Conservation (phyloP, 1,139 yeast species). For the Scheffersomyces stambukii region DNA sequence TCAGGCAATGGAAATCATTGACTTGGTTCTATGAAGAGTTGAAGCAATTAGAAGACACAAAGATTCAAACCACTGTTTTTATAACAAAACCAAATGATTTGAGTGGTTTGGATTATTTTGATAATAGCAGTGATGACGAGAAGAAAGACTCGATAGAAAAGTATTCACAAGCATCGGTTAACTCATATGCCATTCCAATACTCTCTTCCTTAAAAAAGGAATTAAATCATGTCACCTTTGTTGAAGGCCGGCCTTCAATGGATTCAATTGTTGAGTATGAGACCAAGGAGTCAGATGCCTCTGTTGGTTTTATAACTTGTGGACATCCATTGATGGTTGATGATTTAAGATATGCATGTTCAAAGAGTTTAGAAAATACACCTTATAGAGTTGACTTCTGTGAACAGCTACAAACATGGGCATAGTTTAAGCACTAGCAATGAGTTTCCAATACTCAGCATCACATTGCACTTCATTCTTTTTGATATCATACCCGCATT, state of each 20-base stretch:
- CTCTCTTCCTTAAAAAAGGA: conserved; percentile 6
- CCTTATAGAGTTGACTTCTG: conserved; percentile 21
- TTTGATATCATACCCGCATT: too few relatives aligned
- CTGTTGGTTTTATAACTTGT: conserved; percentile 32
- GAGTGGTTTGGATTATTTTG: conserved; percentile 4
- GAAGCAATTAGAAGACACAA: conserved; percentile 17
- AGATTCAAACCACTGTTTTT: conserved; percentile 25
- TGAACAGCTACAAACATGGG: conserved; percentile 29
- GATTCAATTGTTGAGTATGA: conserved; percentile 18
- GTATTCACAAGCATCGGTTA: conserved; percentile 4
- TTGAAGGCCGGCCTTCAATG: conserved; percentile 27
- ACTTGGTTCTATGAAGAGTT: conserved; percentile 34
- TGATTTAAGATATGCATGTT: conserved; percentile 23
- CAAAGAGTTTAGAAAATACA: conserved; percentile 17
- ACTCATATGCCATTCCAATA: conserved; percentile 4
- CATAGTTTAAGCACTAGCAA: too few relatives aligned
- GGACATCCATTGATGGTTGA: conserved; percentile 37
- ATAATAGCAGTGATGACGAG: background rate
- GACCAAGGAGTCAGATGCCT: conserved; percentile 20
- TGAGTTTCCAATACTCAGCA: too few relatives aligned
- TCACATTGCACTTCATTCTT: too few relatives aligned
- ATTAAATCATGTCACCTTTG: conserved; percentile 20
- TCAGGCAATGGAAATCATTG: conserved; percentile 37
- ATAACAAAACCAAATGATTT: conserved; percentile 22
- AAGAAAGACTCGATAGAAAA: conserved; percentile 14